Base-by-base conservation (phyloP, 306 rosid species). In the Prunus dulcis region DNA sequence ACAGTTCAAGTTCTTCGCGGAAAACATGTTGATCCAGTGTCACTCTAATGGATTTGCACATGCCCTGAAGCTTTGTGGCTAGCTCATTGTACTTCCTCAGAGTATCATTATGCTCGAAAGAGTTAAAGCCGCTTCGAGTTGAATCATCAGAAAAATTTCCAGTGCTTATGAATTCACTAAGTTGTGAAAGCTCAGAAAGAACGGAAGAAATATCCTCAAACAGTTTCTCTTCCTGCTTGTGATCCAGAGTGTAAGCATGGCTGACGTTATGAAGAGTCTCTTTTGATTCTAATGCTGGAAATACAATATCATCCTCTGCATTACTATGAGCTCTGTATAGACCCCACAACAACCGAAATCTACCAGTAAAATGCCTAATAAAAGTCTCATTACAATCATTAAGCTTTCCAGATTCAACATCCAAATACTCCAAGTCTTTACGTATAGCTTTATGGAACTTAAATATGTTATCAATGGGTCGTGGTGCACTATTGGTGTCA, bases 41-140 rank as follows among this genome's bases (percentile, higher is more conserved):
- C 75, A 93, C 96, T 79, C 96, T 83, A 72, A 93, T 45, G 79
- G 98, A 93, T 85, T 93, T 93, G 86, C 94, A 93, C 98, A 93
- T 93, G 78, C 98, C 96, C 83, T 90, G 98, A 83, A 93, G 96
- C 91, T 90, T 90, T 19, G 88, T 81, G 56, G 84, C 75, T 9
- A 84, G 83, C 76, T 81, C 88, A 71, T 58, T 72, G 34, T 84
- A 84, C 55, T 78, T 78, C 67, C 70, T 82, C 34, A 71, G 27
- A n/a, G 67, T 41, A 80, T 74, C 81, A 74, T 56, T 66, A n/a
- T 19, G 14, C 76, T 58, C n/a, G 6, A 58, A 15, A 57, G 23
- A 22, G 58, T 57, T 55, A 57, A 1, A 43, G 20, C 58, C 9
- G 10, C 23, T 72, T 23, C 0, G 55, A 20, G 66, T 61, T 20